Evolutionary conservation across 2,329 filamentous ascomycete species (phyloP), one percentile per base, ranked within the genome.

Genomic region (Pseudopithomyces maydicus): DNA sequence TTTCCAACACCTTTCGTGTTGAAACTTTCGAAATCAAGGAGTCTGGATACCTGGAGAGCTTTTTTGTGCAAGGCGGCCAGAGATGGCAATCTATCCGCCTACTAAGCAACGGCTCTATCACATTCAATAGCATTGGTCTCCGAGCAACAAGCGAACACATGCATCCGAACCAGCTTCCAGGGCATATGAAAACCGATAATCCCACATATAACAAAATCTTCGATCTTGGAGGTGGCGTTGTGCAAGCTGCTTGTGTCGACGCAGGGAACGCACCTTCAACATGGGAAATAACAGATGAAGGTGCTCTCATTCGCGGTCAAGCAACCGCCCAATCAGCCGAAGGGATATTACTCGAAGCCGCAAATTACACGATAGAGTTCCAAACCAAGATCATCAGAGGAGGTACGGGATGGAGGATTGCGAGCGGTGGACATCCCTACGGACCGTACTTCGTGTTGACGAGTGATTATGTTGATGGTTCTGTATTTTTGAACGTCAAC

Each of bases 31-130:
- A 77, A 11, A 36, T 79, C n/a, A 75, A 71, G 0, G 42, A 55
- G 0, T 10, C 50, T 1, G 76, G 77, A 2, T 51, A 57, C 2
- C 20, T 71, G 0, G 54, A 73, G 7, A 74, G 71, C 1, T 75
- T 68, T 19, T 72, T 80, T 36, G 54, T 79, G 0, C 78, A 80
- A 59, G 78, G 77, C 3, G 77, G 75, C 0, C 76, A 78, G 58
- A 62, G 74, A 58, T 80, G 77, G 77, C 69, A 79, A 55, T 72
- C 74, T 0, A 62, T 79, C 22, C 65, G 67, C 2, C 63, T 80
- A 0, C 61, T 80, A 17, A 76, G 72, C 0, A 67, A 75, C 20
- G 67, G 63, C 1, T 66, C 65, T 1, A 56, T 80, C 3, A 67
- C 62, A 0, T 68, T 80, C 48, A 61, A 56, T 5, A 46, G 55